Conservation (phyloP, 768 basidiomycete genomes). For the Serpula lacrymans region DNA sequence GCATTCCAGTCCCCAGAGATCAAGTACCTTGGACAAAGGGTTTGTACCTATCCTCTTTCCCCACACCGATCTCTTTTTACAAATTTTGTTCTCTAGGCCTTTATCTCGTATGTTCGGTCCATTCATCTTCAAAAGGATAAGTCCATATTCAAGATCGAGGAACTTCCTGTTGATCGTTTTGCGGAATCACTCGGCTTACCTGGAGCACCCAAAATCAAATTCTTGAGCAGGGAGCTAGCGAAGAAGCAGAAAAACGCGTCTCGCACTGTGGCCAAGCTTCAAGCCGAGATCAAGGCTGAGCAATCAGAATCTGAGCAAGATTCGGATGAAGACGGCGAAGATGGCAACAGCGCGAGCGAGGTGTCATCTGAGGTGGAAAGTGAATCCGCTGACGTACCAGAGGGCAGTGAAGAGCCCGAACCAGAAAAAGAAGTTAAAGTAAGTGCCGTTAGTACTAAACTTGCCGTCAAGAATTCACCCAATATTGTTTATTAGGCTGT, state of each 20-base stretch:
- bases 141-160: slow-evolving; percentile 80
- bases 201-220: slow-evolving; percentile 94
- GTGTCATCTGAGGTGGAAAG: slow-evolving; percentile 15
- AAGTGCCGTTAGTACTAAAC: slow-evolving; percentile 8
- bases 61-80: neutral
- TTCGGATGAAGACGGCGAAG: slow-evolving; percentile 26
- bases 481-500: slow-evolving; percentile 26
- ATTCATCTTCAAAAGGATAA: slow-evolving; percentile 94
- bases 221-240: slow-evolving; percentile 62
- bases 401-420: slow-evolving; percentile 4
- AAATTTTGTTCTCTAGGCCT: slow-evolving; percentile 73
- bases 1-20: slow-evolving; percentile 95
- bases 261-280: slow-evolving; percentile 37
- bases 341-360: slow-evolving; percentile 14
- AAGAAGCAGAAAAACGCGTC: slow-evolving; percentile 77
- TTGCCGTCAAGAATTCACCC: neutral
- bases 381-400: slow-evolving; percentile 18
- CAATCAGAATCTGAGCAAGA: slow-evolving; percentile 14
- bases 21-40: slow-evolving; percentile 93
- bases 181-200: slow-evolving; percentile 91
- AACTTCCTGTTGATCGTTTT: slow-evolving; percentile 78
- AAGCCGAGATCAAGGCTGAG: slow-evolving; percentile 25
- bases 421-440: slow-evolving; percentile 40
- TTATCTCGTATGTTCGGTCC: slow-evolving; percentile 93
- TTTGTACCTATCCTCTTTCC: slow-evolving; percentile 33